A percentile compares a stretch with the other conserved stretches of the same genome.
Conservation (phyloP, 352 stramenopile species). For the Globisporangium uncinulatum region DNA sequence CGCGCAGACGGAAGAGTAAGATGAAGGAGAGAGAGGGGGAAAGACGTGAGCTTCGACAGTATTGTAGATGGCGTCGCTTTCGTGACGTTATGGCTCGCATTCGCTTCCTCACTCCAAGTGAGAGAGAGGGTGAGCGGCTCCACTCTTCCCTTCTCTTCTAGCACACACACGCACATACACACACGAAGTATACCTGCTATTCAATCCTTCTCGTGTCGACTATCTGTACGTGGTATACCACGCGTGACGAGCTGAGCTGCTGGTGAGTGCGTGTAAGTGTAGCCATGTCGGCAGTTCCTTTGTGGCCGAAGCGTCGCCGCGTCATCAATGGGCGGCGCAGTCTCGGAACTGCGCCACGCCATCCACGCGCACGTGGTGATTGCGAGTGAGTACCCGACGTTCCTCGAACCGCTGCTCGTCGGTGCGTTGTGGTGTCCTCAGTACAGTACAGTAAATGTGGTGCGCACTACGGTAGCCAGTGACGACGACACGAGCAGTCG, state of each 20-base stretch:
- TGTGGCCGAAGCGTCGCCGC: neutral
- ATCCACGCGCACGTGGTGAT: conserved; percentile 65
- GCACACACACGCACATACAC: no score
- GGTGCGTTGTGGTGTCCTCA: neutral
- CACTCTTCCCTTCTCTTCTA: neutral
- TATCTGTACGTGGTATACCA: no score
- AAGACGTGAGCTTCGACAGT: neutral
- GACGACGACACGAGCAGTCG: conserved; percentile 13
- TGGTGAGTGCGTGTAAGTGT: no score
- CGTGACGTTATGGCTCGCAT: no score
- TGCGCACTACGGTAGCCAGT: no score
- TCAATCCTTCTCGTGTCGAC: no score
- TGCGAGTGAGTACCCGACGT: conserved; percentile 43
- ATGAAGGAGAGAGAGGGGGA: no score
- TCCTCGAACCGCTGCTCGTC: conserved; percentile 52
- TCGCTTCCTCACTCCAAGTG: no score
- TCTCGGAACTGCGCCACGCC: conserved; percentile 58
- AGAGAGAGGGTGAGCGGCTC: no score
- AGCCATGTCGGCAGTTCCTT: neutral
- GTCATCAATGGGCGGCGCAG: conserved; percentile 46
- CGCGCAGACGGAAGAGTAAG: conserved; percentile 41
- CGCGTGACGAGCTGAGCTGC: neutral
- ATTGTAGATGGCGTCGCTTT: no score
- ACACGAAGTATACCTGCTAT: no score
- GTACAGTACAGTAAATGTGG: neutral